phyloP scores from a whole-genome alignment of 768 basidiomycete species.

The Tricholoma hemisulphureum region DNA sequence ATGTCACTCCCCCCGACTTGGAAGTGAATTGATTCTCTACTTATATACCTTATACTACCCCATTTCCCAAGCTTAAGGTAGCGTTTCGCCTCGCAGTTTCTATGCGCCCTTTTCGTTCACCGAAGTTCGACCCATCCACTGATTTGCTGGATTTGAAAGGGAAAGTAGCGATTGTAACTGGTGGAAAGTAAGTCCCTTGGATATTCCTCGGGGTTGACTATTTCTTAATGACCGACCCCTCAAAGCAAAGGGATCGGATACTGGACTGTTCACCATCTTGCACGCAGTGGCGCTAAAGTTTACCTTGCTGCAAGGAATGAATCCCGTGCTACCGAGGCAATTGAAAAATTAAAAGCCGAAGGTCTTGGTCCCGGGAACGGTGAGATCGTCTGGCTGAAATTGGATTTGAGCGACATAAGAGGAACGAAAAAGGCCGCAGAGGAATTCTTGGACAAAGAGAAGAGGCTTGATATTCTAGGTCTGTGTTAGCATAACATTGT shows the following conservation, averaged over 20 bases:
- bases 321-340: slow-evolving; percentile 44
- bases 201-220: neutral
- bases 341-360: slow-evolving; percentile 43
- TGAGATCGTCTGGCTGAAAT: slow-evolving; percentile 45
- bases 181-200: slow-evolving; percentile 47
- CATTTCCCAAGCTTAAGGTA: no score
- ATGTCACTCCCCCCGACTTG: no score
- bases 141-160: slow-evolving; percentile 47
- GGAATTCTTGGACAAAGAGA: slow-evolving; percentile 48
- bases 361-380: slow-evolving; percentile 46
- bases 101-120: no score
- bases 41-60: no score
- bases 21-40: no score
- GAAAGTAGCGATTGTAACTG: slow-evolving; percentile 56
- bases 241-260: slow-evolving; percentile 38
- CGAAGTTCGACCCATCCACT: slow-evolving; percentile 8
- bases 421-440: slow-evolving; percentile 48
- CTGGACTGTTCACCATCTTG: slow-evolving; percentile 51
- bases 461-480: slow-evolving; percentile 56
- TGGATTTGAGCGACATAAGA: slow-evolving; percentile 51
- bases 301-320: slow-evolving; percentile 56
- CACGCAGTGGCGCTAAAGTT: slow-evolving; percentile 41
- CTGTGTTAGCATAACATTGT: slow-evolving; percentile 16
- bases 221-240: neutral
- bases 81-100: no score